Percentiles rank a stretch among this genome's conserved stretches.
phyloP scores from a whole-genome alignment of 1,139 yeast genomes.

The Suhomyces taliae region DNA sequence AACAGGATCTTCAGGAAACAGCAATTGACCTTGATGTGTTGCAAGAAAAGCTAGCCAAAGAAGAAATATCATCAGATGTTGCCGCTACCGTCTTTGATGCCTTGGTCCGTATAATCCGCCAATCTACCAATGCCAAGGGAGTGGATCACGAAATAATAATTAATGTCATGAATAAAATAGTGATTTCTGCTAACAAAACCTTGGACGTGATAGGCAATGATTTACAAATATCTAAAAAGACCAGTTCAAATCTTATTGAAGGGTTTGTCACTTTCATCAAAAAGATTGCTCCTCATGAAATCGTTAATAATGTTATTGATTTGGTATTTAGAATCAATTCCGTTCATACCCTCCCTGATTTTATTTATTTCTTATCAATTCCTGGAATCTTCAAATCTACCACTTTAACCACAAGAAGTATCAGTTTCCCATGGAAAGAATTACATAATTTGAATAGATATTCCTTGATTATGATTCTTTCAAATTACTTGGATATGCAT shows the following conservation, averaged over 20 bases:
- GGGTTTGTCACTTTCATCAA: conserved; percentile 2
- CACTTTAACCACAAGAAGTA: not conserved
- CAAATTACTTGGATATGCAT: conserved; percentile 22
- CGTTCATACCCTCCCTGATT: conserved; percentile 18
- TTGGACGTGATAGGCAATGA: conserved; percentile 1
- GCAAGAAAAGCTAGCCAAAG: not conserved
- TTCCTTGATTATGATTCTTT: conserved; percentile 15
- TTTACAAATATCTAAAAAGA: not conserved
- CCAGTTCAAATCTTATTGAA: not conserved
- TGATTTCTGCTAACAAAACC: not conserved
- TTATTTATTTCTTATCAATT: conserved; percentile 19
- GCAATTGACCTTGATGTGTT: conserved; percentile 3
- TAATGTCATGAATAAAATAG: not conserved
- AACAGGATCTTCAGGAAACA: conserved; percentile 4
- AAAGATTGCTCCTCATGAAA: not conserved
- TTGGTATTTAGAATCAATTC: conserved; percentile 23
- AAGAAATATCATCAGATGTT: not conserved
- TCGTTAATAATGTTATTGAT: conserved; percentile 3
- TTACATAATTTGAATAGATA: not conserved
- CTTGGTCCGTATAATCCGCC: not conserved
- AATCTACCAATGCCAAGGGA: not conserved
- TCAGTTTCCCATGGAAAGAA: not conserved
- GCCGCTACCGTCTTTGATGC: not conserved
- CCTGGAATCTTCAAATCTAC: conserved; percentile 10
- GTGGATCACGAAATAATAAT: not conserved